These are phyloP conservation scores for Cymbopogon citratus DNA, from an alignment of 176 grass and related monocot species.

Conservation along the genomic window DNA sequence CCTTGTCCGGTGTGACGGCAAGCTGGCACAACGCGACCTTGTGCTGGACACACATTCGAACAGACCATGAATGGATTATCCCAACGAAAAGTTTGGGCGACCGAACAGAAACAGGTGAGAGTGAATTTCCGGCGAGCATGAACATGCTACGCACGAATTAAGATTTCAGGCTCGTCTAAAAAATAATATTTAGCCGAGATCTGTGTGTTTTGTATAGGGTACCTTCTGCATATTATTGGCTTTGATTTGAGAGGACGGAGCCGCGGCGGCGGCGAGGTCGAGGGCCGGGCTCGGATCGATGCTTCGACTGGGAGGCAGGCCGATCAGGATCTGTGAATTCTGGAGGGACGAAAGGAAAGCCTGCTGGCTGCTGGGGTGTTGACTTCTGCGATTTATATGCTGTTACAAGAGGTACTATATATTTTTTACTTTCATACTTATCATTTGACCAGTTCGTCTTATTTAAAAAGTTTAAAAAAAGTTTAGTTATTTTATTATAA, in stretches of 20 bases:
- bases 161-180: background rate
- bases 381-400: no score
- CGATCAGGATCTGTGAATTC: background rate
- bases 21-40: conserved; percentile 65
- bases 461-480: no score
- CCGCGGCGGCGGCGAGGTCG: background rate
- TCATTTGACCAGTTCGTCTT: no score
- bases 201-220: background rate
- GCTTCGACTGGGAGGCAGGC: background rate
- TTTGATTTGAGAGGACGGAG: background rate
- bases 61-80: background rate
- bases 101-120: background rate
- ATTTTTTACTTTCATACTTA: no score
- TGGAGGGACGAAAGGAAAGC: background rate
- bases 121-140: background rate
- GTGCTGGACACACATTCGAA: conserved; percentile 24
- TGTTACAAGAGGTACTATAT: no score
- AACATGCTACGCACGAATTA: background rate
- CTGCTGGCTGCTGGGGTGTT: background rate
- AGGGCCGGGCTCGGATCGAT: background rate
- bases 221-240: background rate
- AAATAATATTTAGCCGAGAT: no score
- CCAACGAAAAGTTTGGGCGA: background rate
- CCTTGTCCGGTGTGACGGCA: conserved; percentile 36
- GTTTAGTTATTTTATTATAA: no score